These are phyloP conservation scores for Hypoxylon perforatum DNA, from an alignment of 495 filamentous ascomycete genomes.

Conservation along the genomic window DNA sequence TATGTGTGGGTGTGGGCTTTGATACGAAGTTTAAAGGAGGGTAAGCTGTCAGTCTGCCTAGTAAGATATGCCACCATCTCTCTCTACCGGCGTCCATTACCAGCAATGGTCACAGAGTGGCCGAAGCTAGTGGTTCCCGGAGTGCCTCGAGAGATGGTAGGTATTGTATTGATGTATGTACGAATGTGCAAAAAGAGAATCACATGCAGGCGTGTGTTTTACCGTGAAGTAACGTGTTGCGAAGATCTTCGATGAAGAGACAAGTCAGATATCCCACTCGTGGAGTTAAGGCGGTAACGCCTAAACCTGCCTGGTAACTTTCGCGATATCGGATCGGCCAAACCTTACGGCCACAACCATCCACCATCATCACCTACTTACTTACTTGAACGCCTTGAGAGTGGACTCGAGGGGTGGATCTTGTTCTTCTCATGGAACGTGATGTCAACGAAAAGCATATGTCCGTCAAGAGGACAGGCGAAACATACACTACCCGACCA, in stretches of 20 bases:
- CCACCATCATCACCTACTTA: no score
- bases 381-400: slow-evolving; percentile 1
- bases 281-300: not conserved
- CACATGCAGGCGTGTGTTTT: not conserved
- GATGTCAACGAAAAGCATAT: slow-evolving; percentile 1
- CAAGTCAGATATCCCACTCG: not conserved
- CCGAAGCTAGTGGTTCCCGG: not conserved
- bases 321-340: slow-evolving; percentile 12
- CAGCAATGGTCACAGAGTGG: not conserved
- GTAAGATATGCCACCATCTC: not conserved
- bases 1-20: not conserved
- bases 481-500: slow-evolving; percentile 7
- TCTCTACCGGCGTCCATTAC: not conserved
- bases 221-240: slow-evolving; percentile 15
- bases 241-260: slow-evolving; percentile 1
- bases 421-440: slow-evolving; percentile 9
- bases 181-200: not conserved
- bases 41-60: not conserved
- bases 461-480: not conserved
- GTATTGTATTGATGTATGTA: not conserved
- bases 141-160: not conserved
- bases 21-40: not conserved
- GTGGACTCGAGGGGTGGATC: not conserved
- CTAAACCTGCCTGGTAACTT: not conserved
- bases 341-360: not conserved